Base-by-base conservation (phyloP, 1,284 basidiomycete species). In the Marasmius oreades region DNA sequence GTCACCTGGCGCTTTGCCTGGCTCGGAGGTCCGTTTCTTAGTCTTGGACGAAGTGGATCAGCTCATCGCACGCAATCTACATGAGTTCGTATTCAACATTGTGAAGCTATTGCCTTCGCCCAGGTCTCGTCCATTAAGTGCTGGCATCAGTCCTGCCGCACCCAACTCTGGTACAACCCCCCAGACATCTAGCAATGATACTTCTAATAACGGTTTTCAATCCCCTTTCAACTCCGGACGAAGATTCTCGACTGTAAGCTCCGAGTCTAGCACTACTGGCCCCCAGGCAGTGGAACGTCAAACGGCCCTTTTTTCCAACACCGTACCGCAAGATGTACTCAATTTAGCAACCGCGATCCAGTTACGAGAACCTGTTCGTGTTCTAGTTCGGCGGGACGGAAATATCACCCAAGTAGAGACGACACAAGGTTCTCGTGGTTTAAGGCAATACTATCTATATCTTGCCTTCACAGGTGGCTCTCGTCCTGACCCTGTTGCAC, bases 21-120 rank as follows among this genome's bases (percentile, higher is more conserved):
- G 93, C 10, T 80, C 84, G 16, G 93, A 95, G 67, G 92, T 96
- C 52, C 82, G 93, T 31, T 90, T 98, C 72, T 80, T 98, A 53
- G 93, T 98, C 26, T 81, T 99, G 18, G 96, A 99, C 67, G 96
- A 99, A 69, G 95, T 98, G 42, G 96, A 99, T 69, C 97, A 98
- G 70, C 75, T 99, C 61, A 97, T 99, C 67, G 95, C 96, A 7
- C 86, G 96, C 54, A 98, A 98, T 69, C 75, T 98, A 56, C 93
- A 97, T 64, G 96, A 99, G 57, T 93, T 90, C 67, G 95, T 99
- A 22, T 88, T 93, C 70, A 92, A 86, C 63, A 90, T 98, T 64
- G 91, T 95, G 63, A 93, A 94, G 60, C 76, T 95, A 42, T 77
- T 99, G 18, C 96, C 95, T 18, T 80, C 88, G 10, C 88, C 93